Evolutionary conservation across 2,329 filamentous ascomycete species (phyloP).

Genomic region (Thielaviopsis punctulata): DNA sequence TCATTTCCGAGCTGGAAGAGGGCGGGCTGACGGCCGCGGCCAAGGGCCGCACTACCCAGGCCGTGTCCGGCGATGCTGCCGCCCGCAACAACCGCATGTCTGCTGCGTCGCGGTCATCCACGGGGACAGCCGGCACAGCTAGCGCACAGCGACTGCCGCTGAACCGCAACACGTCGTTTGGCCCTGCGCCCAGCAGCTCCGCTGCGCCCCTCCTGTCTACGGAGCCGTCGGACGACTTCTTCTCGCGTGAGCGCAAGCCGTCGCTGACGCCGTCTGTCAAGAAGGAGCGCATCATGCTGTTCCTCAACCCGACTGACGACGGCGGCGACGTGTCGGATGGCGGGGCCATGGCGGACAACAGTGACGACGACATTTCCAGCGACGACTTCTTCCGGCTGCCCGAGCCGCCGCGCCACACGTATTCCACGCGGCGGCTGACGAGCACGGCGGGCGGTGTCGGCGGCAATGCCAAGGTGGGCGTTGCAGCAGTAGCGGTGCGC

Average conservation of each 20-base stretch:
- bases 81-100: constrained; percentile 3
- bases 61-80: not conserved
- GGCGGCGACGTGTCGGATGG: constrained; percentile 7
- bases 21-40: constrained; percentile 3
- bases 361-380: constrained; percentile 14
- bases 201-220: constrained; percentile 12
- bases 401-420: constrained; percentile 8
- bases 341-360: constrained; percentile 12
- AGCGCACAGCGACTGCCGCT: constrained; percentile 3
- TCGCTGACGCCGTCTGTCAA: constrained; percentile 6
- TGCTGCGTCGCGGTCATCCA: constrained; percentile 1
- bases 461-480: not conserved
- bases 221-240: not conserved
- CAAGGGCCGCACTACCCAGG: not conserved
- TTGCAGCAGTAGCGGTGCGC: constrained; percentile 1
- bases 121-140: constrained; percentile 7
- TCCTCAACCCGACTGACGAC: constrained; percentile 9
- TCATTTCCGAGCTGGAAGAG: constrained; percentile 27
- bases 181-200: not conserved
- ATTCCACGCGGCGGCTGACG: not conserved
- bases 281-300: constrained; percentile 11
- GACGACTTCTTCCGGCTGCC: constrained; percentile 12
- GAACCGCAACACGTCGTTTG: constrained; percentile 8
- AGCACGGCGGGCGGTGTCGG: not conserved
- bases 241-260: constrained; percentile 2